Evolutionary conservation across 108 stramenopile species (phyloP), one percentile per base, ranked within the genome.

Genomic region (Schizochytrium sp.): DNA sequence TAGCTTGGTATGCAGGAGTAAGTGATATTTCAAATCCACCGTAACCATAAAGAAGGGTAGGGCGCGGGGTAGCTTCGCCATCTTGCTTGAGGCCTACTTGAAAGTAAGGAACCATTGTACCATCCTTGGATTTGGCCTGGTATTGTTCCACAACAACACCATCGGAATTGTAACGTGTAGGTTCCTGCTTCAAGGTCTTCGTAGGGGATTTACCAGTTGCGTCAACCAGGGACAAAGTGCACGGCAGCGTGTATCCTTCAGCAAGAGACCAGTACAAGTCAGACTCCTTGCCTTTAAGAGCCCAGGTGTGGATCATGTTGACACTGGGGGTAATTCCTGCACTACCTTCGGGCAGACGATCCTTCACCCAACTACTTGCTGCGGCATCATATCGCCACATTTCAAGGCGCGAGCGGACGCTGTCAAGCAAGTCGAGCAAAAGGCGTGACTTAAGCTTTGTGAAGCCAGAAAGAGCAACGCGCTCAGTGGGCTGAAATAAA

Each of bases 11-110:
- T 28, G 93, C 90, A 15, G 99, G 99, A 17, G 94, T 95, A 28
- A 99, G 93, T 17, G 93, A 93, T 46, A 99, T 96, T 89, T 98
- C 98, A 93, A 99, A 99, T 13, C 99, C 98, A 46, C 98, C 97
- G 87, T 98, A 99, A 73, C 95, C 96, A 72, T 95, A 95, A 10
- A 96, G 89, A 3, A 96, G 89, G 19, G 83, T 87, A 5, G 76
- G 76, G 57, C 88, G 89, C 44, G 91, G 89, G 0, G 91, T 49
- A 3, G 88, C 10, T 8, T 56, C 72, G 88, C 46, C 57, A 13
- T 46, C 42, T 19, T 44, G 72, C 89, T 87, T 91, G 87, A 47
- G 59, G 7, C 91, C 61, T 12, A 92, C 90, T 13, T 92, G 17
- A 58, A 92, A 92, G 90, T 92, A 92, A 38, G 93, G 93, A 42